Percentiles rank a stretch among this genome's conserved stretches.
Evolutionary conservation across 2,329 filamentous ascomycete genomes (phyloP).

Genomic region (Xylaria sp.): DNA sequence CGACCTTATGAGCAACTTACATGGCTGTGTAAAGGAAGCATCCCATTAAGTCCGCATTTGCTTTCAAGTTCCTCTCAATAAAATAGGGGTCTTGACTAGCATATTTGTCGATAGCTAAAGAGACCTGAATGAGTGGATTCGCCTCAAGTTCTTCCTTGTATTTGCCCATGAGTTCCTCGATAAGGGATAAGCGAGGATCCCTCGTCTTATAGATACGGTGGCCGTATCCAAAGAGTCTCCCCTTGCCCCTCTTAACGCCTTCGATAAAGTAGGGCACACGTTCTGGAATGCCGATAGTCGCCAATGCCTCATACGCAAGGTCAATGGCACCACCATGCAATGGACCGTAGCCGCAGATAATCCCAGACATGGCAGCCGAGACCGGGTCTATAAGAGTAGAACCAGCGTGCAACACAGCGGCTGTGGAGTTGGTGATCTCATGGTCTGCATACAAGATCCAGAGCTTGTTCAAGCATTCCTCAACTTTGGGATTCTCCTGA

Average conservation of each 20-base stretch:
- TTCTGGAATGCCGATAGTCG: constrained; percentile 52
- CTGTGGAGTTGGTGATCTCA: constrained; percentile 62
- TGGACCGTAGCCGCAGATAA: constrained; percentile 57
- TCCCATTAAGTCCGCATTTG: constrained; percentile 59
- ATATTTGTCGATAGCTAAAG: constrained; percentile 53
- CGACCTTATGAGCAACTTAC: constrained; percentile 36
- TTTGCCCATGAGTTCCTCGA: constrained; percentile 43
- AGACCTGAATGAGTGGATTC: constrained; percentile 53
- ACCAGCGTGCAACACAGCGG: constrained; percentile 58
- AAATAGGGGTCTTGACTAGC: constrained; percentile 54
- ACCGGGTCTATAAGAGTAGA: constrained; percentile 60
- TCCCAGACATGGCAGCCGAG: constrained; percentile 54
- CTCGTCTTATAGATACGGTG: constrained; percentile 48
- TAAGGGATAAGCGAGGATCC: constrained; percentile 44
- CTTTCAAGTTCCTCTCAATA: constrained; percentile 51
- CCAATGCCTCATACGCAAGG: constrained; percentile 57
- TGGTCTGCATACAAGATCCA: constrained; percentile 61
- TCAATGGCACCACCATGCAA: constrained; percentile 63
- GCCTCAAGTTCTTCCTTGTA: constrained; percentile 42
- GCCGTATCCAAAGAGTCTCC: constrained; percentile 55
- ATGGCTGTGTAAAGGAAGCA: constrained; percentile 57
- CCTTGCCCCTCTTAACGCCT: constrained; percentile 55
- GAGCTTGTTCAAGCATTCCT: constrained; percentile 49
- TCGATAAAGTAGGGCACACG: constrained; percentile 54
- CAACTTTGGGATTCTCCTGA: constrained; percentile 47